These are phyloP conservation scores for Sphagnum contortum DNA, from an alignment of 225 moss, liverwort and hornwort species.

Conservation along the genomic window DNA sequence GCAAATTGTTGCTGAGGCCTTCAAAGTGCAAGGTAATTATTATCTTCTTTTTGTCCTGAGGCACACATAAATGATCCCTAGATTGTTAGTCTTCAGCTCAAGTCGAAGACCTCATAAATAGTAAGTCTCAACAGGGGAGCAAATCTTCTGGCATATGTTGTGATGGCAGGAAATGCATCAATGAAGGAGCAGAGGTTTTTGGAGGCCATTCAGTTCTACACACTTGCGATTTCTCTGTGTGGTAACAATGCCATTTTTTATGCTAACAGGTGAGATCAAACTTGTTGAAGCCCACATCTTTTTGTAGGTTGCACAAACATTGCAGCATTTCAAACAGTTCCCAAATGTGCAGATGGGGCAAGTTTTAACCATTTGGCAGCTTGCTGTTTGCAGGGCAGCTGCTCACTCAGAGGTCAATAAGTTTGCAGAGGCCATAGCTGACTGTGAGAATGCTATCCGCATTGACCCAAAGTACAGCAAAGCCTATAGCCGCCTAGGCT, in stretches of 20 bases:
- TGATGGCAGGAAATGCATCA: slow-evolving; percentile 28
- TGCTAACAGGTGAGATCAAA: slow-evolving; percentile 28
- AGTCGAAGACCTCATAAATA: too few species aligned
- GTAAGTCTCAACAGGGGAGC: too few species aligned
- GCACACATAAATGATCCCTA: too few species aligned
- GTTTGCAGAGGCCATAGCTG: slow-evolving; percentile 48
- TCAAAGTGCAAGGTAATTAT: slow-evolving; percentile 41
- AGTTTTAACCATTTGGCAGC: background rate
- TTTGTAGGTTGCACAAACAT: too few species aligned
- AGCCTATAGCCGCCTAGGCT: slow-evolving; percentile 54
- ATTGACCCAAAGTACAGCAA: slow-evolving; percentile 46
- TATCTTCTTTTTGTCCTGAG: background rate
- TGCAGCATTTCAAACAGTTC: background rate
- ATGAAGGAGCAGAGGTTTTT: slow-evolving; percentile 33
- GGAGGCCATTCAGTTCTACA: slow-evolving; percentile 51
- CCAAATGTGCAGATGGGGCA: background rate
- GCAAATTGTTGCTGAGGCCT: slow-evolving; percentile 52
- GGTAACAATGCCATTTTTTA: slow-evolving; percentile 44
- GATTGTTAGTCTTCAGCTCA: too few species aligned
- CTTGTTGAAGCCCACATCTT: too few species aligned
- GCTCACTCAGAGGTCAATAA: slow-evolving; percentile 46
- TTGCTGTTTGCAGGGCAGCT: slow-evolving; percentile 37
- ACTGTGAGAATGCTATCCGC: slow-evolving; percentile 51
- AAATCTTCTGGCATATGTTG: too few species aligned
- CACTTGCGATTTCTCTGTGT: slow-evolving; percentile 46